Evolutionary conservation across 768 basidiomycete genomes (phyloP), one percentile per base, ranked within the genome.

Genomic region (Russula earlei): DNA sequence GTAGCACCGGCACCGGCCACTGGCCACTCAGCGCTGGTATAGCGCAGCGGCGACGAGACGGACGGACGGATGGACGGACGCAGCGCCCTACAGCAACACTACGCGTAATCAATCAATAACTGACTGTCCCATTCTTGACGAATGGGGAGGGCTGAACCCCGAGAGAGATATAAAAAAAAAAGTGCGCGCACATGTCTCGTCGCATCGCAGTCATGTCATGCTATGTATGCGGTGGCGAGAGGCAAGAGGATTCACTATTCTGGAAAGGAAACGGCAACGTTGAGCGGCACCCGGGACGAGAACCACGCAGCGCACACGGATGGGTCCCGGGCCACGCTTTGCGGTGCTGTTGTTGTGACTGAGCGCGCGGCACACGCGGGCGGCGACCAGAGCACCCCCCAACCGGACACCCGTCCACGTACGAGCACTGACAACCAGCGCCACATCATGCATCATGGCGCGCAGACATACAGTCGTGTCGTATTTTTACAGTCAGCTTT

Each of bases 361-460:
- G 10, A 41, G 22, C 22, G 31, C 22, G 41, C 46, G 50, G 29
- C 29, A 31, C 9, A 31, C 29, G 53, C 37, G 45, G 37, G 29
- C 38, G 40, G 40, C 46, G 24, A 41, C 9, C 44, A 24, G 36
- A 36, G 22, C 37, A 20, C 45, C 45, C 31, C n/a, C 47, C 38
- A 48, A 43, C 31, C 48, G 27, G 41, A 38, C 49, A 48, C 49
- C 36, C 15, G 40, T 43, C 47, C 48, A 36, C n/a, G 34, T 36
- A 36, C 12, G n/a, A n/a, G n/a, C n/a, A n/a, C n/a, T n/a, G n/a
- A n/a, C n/a, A n/a, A n/a, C n/a, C n/a, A 55, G 48, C 48, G 54
- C 54, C 54, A 55, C 54, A 55, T 49, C 54, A 49, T 31, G 34
- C 11, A 15, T n/a, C n/a, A n/a, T n/a, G n/a, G n/a, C n/a, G n/a